These are phyloP conservation scores for Aspergillus sp. DNA, from an alignment of 2,329 filamentous ascomycete species.

Conservation along the genomic window DNA sequence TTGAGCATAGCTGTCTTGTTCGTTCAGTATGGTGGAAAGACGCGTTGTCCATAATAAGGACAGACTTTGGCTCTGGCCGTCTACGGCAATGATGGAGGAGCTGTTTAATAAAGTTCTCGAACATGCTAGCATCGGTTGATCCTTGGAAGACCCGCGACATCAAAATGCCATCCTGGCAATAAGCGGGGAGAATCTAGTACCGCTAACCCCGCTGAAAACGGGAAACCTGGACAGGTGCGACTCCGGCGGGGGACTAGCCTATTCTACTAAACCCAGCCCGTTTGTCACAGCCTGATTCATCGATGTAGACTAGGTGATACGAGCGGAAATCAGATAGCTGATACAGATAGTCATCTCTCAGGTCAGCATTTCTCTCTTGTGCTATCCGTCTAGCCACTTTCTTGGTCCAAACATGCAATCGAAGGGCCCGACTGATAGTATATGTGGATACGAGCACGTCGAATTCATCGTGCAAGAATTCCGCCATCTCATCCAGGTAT, in stretches of 20 bases:
- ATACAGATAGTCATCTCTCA: conserved; percentile 25
- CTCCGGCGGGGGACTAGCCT: conserved; percentile 1
- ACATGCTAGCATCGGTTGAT: too few relatives aligned
- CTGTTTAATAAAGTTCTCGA: too few relatives aligned
- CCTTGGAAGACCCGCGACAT: too few relatives aligned
- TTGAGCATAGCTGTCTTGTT: conserved; percentile 19
- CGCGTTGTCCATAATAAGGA: too few relatives aligned
- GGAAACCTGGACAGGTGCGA: conserved; percentile 1
- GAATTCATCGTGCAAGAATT: conserved; percentile 18
- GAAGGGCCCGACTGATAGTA: conserved; percentile 17
- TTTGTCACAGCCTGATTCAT: conserved; percentile 1
- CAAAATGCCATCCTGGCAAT: too few relatives aligned
- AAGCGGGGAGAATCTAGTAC: neutral
- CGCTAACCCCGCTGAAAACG: neutral
- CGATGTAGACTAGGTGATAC: conserved; percentile 1
- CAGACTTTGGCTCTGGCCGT: too few relatives aligned
- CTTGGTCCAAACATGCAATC: conserved; percentile 16
- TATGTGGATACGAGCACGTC: conserved; percentile 7
- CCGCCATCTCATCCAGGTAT: conserved; percentile 21
- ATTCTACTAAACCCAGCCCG: conserved; percentile 1
- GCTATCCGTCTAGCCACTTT: conserved; percentile 22
- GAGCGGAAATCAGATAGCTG: neutral
- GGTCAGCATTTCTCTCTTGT: conserved; percentile 20
- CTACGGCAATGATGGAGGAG: too few relatives aligned
- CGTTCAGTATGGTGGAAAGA: conserved; percentile 12